Conservation (phyloP, 441 rosid species). For the Melastoma candidum region DNA sequence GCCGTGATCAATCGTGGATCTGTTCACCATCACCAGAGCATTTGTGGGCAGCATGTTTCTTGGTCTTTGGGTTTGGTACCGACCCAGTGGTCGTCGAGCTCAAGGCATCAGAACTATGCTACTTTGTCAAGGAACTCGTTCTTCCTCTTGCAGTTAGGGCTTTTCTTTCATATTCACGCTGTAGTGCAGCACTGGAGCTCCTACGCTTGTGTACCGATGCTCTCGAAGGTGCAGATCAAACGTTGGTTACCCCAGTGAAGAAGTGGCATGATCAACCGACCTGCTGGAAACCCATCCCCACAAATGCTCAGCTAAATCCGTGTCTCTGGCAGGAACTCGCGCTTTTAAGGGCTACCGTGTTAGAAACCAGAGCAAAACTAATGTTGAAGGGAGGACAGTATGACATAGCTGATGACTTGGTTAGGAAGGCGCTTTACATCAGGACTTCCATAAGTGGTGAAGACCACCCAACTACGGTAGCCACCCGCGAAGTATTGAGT, state of each 20-base stretch:
- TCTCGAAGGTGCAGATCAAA: slow-evolving; percentile 77
- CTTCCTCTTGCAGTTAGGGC: slow-evolving; percentile 70
- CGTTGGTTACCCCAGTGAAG: slow-evolving; percentile 77
- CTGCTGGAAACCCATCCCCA: slow-evolving; percentile 85
- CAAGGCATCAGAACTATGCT: slow-evolving; percentile 51
- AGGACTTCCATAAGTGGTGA: slow-evolving; percentile 83
- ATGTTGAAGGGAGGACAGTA: slow-evolving; percentile 82
- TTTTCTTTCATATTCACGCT: slow-evolving; percentile 67
- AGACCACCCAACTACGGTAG: slow-evolving; percentile 69
- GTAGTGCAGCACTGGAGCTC: slow-evolving; percentile 74
- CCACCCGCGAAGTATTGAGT: slow-evolving; percentile 75
- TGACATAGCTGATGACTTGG: slow-evolving; percentile 72
- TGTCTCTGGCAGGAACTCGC: slow-evolving; percentile 91
- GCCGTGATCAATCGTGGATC: slow-evolving; percentile 61
- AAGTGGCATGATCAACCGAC: slow-evolving; percentile 77
- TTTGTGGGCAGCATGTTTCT: slow-evolving; percentile 76
- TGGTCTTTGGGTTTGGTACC: slow-evolving; percentile 57
- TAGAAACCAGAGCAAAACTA: slow-evolving; percentile 84
- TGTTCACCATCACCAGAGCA: slow-evolving; percentile 49
- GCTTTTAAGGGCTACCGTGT: slow-evolving; percentile 67
- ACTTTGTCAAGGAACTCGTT: slow-evolving; percentile 48
- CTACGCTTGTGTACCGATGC: slow-evolving; percentile 76
- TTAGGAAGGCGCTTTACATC: slow-evolving; percentile 78
- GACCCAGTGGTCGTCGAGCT: slow-evolving; percentile 54
- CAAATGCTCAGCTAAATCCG: slow-evolving; percentile 85